Conservation (phyloP, 345 rosid species). For the Euphorbia lathyris region DNA sequence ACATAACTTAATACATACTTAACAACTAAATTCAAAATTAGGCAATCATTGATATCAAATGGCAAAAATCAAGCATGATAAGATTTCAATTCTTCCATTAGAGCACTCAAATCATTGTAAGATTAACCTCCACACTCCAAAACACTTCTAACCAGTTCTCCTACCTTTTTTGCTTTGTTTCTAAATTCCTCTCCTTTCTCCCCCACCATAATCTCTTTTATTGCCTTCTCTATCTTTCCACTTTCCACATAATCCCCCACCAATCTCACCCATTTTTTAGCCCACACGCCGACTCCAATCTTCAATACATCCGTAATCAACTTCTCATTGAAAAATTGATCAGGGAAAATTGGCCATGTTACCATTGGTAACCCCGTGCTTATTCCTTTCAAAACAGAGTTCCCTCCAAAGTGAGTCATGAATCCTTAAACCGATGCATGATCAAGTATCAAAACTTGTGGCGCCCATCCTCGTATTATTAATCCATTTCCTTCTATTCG, state of each 20-base stretch:
- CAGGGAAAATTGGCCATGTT: conserved; percentile 38
- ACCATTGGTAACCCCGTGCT: conserved; percentile 1
- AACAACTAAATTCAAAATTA: too few relatives aligned
- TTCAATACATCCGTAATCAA: conserved; percentile 24
- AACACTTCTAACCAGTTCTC: conserved; percentile 26
- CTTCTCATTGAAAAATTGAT: conserved; percentile 41
- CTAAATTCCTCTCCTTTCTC: conserved; percentile 13
- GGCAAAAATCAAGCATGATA: too few relatives aligned
- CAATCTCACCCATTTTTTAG: conserved; percentile 13
- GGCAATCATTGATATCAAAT: too few relatives aligned
- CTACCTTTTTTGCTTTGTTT: conserved; percentile 17
- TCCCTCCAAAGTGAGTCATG: not conserved
- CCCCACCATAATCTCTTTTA: conserved; percentile 22
- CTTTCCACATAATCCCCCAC: conserved; percentile 20
- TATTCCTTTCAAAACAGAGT: not conserved
- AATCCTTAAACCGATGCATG: not conserved
- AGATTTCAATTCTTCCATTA: conserved; percentile 23
- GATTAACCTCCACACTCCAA: conserved; percentile 35
- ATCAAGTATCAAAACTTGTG: not conserved
- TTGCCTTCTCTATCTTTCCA: conserved; percentile 31
- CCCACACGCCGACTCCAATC: conserved; percentile 29
- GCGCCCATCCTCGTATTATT: not conserved
- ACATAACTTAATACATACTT: too few relatives aligned
- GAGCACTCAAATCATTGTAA: conserved; percentile 15
- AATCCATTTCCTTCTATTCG: not conserved